These are phyloP conservation scores for Leishmania arabica DNA, from an alignment of 208 protist genomes.

Conservation along the genomic window DNA sequence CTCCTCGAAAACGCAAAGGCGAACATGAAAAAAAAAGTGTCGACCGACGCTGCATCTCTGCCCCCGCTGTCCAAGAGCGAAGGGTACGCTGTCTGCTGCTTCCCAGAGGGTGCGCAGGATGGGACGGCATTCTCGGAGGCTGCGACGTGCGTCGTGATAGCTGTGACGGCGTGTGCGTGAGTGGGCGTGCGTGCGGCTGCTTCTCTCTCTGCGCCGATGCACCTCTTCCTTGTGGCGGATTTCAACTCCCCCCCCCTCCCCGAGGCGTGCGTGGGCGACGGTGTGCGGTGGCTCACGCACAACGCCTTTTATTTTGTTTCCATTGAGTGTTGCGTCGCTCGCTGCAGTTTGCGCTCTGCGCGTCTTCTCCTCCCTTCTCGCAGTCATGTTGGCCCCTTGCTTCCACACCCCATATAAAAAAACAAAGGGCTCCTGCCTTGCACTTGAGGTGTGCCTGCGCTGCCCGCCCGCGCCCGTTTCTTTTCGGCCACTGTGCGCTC, in stretches of 20 bases:
- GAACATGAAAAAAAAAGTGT: neutral
- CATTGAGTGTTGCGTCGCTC: neutral
- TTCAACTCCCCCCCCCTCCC: too few species aligned
- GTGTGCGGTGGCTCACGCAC: neutral
- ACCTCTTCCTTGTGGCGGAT: neutral
- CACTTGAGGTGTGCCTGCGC: neutral
- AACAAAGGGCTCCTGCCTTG: neutral
- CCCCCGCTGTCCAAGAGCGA: neutral
- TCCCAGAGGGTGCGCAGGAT: neutral
- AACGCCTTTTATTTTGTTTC: neutral
- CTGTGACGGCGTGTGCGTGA: neutral
- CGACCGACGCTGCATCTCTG: neutral
- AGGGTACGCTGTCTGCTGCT: neutral
- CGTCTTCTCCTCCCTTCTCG: neutral
- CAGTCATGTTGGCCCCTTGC: neutral
- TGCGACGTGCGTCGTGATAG: neutral
- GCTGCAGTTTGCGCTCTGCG: neutral
- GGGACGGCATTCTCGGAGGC: neutral
- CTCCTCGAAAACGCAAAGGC: neutral
- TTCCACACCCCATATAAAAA: neutral
- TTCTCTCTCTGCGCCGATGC: neutral
- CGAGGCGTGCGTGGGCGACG: neutral
- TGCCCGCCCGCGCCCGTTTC: neutral
- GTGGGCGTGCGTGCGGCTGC: neutral
- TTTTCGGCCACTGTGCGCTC: constrained; percentile 13